These are phyloP conservation scores for Xylaria sp. DNA, from an alignment of 2,329 filamentous ascomycete species.

Conservation along the genomic window DNA sequence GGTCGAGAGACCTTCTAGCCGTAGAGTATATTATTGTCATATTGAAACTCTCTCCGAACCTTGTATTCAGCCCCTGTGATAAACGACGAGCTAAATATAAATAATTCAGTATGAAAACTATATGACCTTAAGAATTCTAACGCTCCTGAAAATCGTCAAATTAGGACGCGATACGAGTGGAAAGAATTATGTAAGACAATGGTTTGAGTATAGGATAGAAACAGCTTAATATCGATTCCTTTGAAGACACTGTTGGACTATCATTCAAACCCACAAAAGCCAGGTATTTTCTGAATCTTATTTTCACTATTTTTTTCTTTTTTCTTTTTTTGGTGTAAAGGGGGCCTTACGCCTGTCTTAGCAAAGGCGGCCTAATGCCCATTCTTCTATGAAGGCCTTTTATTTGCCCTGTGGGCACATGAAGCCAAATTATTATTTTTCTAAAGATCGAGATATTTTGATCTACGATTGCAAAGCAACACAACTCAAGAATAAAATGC, in stretches of 20 bases:
- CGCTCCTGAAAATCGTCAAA: background rate
- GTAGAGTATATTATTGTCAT: too few relatives aligned
- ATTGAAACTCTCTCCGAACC: too few relatives aligned
- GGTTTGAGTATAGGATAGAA: slow-evolving; percentile 1
- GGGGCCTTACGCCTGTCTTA: background rate
- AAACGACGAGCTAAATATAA: too few relatives aligned
- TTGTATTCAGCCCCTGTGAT: too few relatives aligned
- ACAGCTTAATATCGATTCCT: background rate
- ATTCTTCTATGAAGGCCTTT: background rate
- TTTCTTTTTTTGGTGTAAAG: too few relatives aligned
- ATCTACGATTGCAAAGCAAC: too few relatives aligned
- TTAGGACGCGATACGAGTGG: background rate
- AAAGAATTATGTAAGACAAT: slow-evolving; percentile 8
- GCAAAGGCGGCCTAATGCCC: background rate
- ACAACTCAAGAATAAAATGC: too few relatives aligned
- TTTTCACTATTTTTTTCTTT: background rate
- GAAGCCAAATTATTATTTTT: background rate
- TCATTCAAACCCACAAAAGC: background rate
- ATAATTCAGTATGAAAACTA: too few relatives aligned
- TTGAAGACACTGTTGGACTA: slow-evolving; percentile 23
- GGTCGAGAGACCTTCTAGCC: too few relatives aligned
- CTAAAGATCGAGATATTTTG: background rate
- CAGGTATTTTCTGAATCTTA: slow-evolving; percentile 23
- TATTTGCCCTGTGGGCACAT: background rate
- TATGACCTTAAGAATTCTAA: background rate